Base-by-base conservation (phyloP, 176 grass and related monocot species). In the Zizania latifolia region DNA sequence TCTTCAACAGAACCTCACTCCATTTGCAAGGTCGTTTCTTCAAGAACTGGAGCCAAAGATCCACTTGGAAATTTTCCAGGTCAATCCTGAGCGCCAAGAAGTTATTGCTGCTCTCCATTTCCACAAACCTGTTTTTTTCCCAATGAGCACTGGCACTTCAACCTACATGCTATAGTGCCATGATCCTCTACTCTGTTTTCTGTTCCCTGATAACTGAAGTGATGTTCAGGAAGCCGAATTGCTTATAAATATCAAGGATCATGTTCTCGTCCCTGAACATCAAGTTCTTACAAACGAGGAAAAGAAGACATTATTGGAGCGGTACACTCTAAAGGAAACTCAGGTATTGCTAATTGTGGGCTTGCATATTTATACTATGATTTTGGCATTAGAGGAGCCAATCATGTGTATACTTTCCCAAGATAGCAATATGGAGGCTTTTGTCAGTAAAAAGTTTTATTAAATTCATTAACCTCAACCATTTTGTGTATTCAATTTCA, bases 191-290 rank as follows among this genome's bases (percentile, higher is more conserved):
- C 11, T 62, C 34, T 70, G 9, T 12, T 31, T 3, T 58, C 8
- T 62, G n/a, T n/a, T n/a, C n/a, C n/a, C 70, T 82, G 36, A 70
- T 85, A 71, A 80, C 39, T 31, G 58, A 86, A 67, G 41, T 43
- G 46, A 80, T 76, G 37, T n/a, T 19, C 81, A 92, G 89, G 93
- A 96, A 28, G 83, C 93, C 2, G 93, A 96, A 71, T 24, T 96
- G 72, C 93, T 96, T 76, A 71, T 96, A 78, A 96, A 96, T 57
- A 90, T 96, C 50, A 96, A 96, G 78, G 93, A 96, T 22, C 93
- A 96, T 83, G 89, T 92, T 72, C 89, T 96, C 65, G 84, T 92
- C 73, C 89, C 93, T 68, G 86, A 92, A 62, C 93, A 96, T 80
- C 89, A 96, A 27, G 81, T 96, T 64, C 93, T 96, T 59, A 85